Conservation (phyloP, 1,284 basidiomycete species). For the Puccinia brachypodii region DNA sequence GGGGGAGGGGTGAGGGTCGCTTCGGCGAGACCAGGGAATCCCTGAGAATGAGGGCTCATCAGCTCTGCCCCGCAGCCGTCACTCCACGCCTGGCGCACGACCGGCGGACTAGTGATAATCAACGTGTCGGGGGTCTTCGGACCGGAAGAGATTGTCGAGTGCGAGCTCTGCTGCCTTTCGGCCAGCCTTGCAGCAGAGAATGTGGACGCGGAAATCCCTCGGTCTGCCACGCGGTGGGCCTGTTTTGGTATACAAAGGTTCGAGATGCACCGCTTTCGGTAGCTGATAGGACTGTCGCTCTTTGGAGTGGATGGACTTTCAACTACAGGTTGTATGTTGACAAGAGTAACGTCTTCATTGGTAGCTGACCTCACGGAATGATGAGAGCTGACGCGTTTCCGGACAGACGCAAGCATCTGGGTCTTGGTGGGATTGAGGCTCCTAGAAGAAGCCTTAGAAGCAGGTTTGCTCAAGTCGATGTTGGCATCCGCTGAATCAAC, state of each 20-base stretch:
- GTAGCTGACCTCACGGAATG: background rate
- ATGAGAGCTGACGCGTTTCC: background rate
- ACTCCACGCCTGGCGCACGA: background rate
- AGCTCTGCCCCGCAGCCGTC: background rate
- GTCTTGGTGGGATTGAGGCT: background rate
- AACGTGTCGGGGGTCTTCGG: background rate
- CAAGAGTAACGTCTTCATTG: background rate
- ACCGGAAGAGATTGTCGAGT: background rate
- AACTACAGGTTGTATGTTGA: too few relatives aligned
- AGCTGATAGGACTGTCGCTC: background rate
- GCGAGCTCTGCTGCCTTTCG: background rate
- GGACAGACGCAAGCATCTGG: background rate
- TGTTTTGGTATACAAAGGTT: background rate
- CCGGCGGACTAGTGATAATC: background rate
- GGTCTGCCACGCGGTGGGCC: background rate
- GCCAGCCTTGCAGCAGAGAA: background rate
- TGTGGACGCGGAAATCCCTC: background rate
- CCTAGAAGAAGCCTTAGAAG: background rate
- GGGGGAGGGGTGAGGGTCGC: background rate
- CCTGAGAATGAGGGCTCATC: background rate
- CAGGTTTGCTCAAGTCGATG: background rate
- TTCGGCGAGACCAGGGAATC: background rate
- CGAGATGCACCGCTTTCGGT: constrained; percentile 9
- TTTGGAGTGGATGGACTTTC: background rate
- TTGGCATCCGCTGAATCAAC: background rate